Evolutionary conservation across 1,139 yeast species (phyloP).

Genomic region (Scheffersomyces illinoinensis): DNA sequence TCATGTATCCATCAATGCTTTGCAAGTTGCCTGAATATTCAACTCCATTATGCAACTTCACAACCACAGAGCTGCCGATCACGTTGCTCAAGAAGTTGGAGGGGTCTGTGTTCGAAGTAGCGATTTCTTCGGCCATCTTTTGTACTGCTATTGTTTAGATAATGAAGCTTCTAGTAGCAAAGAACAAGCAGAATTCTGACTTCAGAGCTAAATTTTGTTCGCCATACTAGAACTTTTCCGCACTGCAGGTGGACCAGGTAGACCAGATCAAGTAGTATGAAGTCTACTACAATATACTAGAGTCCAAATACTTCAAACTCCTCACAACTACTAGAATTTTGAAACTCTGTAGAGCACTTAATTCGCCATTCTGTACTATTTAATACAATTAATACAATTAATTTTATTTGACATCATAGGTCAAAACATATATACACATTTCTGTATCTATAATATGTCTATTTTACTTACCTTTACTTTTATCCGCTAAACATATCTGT

Average conservation of each 20-base stretch:
- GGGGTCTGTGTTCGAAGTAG: conserved; percentile 47
- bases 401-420: neutral
- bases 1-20: conserved; percentile 97
- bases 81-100: conserved; percentile 80
- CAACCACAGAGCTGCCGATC: conserved; percentile 77
- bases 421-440: neutral
- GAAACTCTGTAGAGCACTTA: neutral
- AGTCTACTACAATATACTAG: neutral
- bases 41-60: conserved; percentile 84
- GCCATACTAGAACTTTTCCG: neutral
- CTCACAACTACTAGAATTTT: neutral
- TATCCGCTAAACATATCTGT: neutral
- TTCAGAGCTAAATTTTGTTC: neutral
- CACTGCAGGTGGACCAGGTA: neutral
- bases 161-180: neutral
- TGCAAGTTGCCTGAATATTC: conserved; percentile 75
- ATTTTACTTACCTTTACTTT: neutral
- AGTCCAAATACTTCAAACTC: too few relatives aligned
- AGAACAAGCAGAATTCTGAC: neutral
- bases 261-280: neutral
- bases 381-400: neutral
- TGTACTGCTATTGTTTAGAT: neutral
- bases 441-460: neutral
- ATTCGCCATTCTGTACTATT: neutral
- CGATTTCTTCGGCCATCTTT: neutral